phyloP scores from a whole-genome alignment of 1,284 basidiomycete genomes.

The Stygiomarasmius scandens region DNA sequence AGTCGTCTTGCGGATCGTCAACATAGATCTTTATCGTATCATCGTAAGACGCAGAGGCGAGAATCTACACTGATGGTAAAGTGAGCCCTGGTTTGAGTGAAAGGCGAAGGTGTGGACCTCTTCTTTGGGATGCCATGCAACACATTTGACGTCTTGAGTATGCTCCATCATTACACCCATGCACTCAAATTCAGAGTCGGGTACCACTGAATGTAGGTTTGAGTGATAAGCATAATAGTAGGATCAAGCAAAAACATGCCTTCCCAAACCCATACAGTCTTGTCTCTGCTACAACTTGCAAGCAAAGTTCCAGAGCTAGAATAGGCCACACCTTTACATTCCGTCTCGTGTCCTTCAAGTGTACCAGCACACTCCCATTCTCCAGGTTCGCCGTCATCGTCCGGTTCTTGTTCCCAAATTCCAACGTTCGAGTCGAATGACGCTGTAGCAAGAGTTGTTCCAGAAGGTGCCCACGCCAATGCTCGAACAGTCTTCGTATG shows the following conservation, averaged over 20 bases:
- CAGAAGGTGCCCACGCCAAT: constrained; percentile 90
- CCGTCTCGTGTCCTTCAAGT: constrained; percentile 95
- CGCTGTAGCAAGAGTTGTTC: constrained; percentile 87
- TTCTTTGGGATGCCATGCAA: constrained; percentile 94
- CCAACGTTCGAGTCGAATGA: constrained; percentile 95
- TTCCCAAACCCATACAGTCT: constrained; percentile 99
- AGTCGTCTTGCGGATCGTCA: constrained; percentile 94
- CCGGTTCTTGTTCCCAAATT: constrained; percentile 80
- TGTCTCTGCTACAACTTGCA: constrained; percentile 93
- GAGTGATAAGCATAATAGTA: background rate
- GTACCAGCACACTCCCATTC: constrained; percentile 89
- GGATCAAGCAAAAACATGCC: constrained; percentile 44
- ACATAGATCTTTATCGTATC: constrained; percentile 94
- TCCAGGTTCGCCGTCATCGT: constrained; percentile 43
- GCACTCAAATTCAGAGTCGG: constrained; percentile 94
- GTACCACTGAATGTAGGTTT: constrained; percentile 61
- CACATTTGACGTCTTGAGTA: constrained; percentile 93
- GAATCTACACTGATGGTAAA: constrained; percentile 60
- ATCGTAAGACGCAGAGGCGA: constrained; percentile 97
- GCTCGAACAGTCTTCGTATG: constrained; percentile 92
- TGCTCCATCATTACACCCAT: constrained; percentile 98
- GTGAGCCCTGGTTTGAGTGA: constrained; percentile 16
- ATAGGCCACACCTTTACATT: constrained; percentile 95
- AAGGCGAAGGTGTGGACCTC: constrained; percentile 61
- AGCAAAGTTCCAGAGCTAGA: constrained; percentile 80